Conservation (phyloP, 495 filamentous ascomycete genomes). For the Pseudoneurospora amorphoporcata region DNA sequence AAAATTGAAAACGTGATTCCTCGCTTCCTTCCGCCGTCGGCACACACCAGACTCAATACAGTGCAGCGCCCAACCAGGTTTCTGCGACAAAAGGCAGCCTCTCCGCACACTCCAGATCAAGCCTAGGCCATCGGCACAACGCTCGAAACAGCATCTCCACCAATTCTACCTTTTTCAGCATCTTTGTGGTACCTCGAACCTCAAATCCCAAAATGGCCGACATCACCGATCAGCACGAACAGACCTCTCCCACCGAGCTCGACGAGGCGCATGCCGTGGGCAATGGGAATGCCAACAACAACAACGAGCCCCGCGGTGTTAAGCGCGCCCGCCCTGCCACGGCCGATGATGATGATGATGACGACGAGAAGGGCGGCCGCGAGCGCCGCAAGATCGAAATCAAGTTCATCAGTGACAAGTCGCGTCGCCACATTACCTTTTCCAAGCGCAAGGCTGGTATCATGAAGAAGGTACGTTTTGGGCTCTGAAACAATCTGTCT, state of each 20-base stretch:
- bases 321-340: constrained; percentile 80
- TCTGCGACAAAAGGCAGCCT: constrained; percentile 40
- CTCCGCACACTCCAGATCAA: constrained; percentile 47
- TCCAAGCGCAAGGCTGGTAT: constrained; percentile 99
- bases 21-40: constrained; percentile 35
- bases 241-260: constrained; percentile 48
- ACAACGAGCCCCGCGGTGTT: constrained; percentile 64
- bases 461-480: constrained; percentile 93
- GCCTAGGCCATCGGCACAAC: constrained; percentile 49
- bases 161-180: constrained; percentile 33
- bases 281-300: constrained; percentile 45
- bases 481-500: not conserved
- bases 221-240: constrained; percentile 52
- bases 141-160: constrained; percentile 49
- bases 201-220: constrained; percentile 42
- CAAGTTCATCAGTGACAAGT: constrained; percentile 99
- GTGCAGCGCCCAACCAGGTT: constrained; percentile 43
- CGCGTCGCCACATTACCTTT: constrained; percentile 98
- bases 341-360: constrained; percentile 93
- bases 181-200: constrained; percentile 38
- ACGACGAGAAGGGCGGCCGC: constrained; percentile 95
- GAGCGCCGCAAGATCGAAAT: constrained; percentile 99
- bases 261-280: constrained; percentile 51
- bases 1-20: constrained; percentile 30
- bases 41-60: constrained; percentile 42